These are phyloP conservation scores for Kwoniella dejecticola DNA, from an alignment of 768 basidiomycete genomes.

Conservation along the genomic window DNA sequence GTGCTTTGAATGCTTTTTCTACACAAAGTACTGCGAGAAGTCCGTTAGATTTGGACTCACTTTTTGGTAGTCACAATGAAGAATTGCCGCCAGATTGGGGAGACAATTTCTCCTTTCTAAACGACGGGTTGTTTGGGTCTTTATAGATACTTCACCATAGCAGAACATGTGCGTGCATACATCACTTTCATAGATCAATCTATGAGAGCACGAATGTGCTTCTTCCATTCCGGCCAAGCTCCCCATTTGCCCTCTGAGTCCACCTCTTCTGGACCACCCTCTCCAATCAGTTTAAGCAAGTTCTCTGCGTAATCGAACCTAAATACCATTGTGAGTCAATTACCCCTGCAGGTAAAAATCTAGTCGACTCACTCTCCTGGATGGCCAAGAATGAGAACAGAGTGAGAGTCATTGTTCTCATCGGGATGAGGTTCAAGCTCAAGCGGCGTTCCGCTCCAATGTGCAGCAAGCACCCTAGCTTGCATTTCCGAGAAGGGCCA, in stretches of 20 bases:
- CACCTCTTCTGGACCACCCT: constrained; percentile 20
- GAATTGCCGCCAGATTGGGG: constrained; percentile 7
- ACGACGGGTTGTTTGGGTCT: constrained; percentile 12
- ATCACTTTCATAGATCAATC: constrained; percentile 12
- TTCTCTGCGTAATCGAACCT: constrained; percentile 22
- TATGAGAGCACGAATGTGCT: constrained; percentile 21
- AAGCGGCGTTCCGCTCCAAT: constrained; percentile 12
- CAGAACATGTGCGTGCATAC: too few species aligned
- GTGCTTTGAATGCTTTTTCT: not conserved
- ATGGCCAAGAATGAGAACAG: constrained; percentile 20
- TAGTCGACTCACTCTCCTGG: constrained; percentile 20
- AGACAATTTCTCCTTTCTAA: constrained; percentile 14
- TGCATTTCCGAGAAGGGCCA: constrained; percentile 22
- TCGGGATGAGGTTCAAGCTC: constrained; percentile 11
- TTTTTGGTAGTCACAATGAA: not conserved
- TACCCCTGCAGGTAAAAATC: not conserved
- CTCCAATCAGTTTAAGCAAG: constrained; percentile 22
- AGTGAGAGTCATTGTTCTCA: constrained; percentile 19
- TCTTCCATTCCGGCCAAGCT: constrained; percentile 23
- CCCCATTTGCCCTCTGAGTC: constrained; percentile 18
- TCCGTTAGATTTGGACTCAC: not conserved
- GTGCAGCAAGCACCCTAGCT: constrained; percentile 4
- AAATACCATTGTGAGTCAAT: constrained; percentile 1
- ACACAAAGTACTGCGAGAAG: not conserved
- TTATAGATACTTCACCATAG: not conserved